Conservation (phyloP, 495 filamentous ascomycete genomes). For the Aspergillus egyptiacus region DNA sequence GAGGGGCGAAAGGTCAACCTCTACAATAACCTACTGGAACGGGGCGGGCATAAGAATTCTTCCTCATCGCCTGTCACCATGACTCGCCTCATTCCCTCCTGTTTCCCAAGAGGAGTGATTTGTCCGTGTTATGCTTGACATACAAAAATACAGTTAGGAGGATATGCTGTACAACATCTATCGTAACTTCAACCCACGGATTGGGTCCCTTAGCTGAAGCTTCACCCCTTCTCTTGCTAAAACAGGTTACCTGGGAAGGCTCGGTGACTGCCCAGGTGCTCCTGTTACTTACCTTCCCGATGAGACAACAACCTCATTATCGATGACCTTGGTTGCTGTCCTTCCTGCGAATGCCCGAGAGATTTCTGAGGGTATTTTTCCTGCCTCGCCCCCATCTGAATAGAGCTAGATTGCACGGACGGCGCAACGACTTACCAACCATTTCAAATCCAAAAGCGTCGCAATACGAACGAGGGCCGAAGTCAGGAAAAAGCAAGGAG, state of each 20-base stretch:
- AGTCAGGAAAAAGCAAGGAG: conserved; percentile 7
- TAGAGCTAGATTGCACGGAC: neutral
- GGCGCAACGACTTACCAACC: neutral
- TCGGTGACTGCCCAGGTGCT: no score
- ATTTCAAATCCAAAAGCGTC: neutral
- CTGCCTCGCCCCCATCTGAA: neutral
- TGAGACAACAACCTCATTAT: no score
- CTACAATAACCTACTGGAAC: neutral
- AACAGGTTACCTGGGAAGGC: no score
- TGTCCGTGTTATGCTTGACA: conserved; percentile 12
- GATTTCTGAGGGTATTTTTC: neutral
- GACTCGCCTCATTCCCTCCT: neutral
- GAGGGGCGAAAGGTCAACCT: neutral
- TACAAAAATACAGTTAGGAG: conserved; percentile 8
- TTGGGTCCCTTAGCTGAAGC: neutral
- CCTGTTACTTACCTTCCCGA: no score
- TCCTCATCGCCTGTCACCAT: no score
- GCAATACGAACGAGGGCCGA: neutral
- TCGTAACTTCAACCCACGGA: neutral
- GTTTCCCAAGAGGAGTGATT: no score
- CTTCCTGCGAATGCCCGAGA: neutral
- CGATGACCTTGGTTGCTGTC: no score
- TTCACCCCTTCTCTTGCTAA: no score
- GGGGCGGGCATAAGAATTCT: neutral
- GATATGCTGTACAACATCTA: conserved; percentile 15